Conservation (phyloP, 306 rosid species). For the Quercus aquifolioides region DNA sequence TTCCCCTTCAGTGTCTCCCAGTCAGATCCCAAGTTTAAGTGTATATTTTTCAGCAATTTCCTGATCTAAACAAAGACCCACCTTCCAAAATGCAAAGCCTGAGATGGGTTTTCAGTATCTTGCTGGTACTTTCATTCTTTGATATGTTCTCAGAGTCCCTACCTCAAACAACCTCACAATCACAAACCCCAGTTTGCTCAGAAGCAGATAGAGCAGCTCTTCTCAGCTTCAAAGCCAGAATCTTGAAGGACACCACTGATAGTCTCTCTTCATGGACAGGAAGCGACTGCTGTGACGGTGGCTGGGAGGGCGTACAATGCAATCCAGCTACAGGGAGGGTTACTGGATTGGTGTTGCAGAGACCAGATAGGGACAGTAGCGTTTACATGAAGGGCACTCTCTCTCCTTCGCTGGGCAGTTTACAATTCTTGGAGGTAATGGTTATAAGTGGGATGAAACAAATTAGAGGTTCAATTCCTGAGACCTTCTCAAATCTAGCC, state of each 20-base stretch:
- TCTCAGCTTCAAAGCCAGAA: conserved; percentile 70
- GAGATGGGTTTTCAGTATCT: conserved; percentile 46
- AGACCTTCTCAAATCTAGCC: conserved; percentile 59
- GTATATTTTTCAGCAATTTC: conserved; percentile 3
- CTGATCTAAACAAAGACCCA: conserved; percentile 39
- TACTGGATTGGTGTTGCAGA: conserved; percentile 69
- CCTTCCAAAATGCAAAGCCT: conserved; percentile 58
- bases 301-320: conserved; percentile 95
- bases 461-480: conserved; percentile 75
- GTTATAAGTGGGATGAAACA: conserved; percentile 74
- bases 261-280: conserved; percentile 71
- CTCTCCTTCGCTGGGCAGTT: conserved; percentile 67
- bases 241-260: conserved; percentile 69
- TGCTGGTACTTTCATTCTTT: conserved; percentile 30
- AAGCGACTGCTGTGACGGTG: conserved; percentile 80
- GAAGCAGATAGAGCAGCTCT: conserved; percentile 82
- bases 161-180: conserved; percentile 16
- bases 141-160: conserved; percentile 23
- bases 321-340: conserved; percentile 72
- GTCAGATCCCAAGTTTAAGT: conserved; percentile 45
- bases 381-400: conserved; percentile 80
- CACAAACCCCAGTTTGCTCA: conserved; percentile 51
- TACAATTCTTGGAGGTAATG: conserved; percentile 81
- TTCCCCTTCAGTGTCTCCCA: conserved; percentile 25
- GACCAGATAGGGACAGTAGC: conserved; percentile 44